Evolutionary conservation across 2,329 filamentous ascomycete genomes (phyloP), one percentile per base, ranked within the genome.

Genomic region (Colletotrichum coccodes): DNA sequence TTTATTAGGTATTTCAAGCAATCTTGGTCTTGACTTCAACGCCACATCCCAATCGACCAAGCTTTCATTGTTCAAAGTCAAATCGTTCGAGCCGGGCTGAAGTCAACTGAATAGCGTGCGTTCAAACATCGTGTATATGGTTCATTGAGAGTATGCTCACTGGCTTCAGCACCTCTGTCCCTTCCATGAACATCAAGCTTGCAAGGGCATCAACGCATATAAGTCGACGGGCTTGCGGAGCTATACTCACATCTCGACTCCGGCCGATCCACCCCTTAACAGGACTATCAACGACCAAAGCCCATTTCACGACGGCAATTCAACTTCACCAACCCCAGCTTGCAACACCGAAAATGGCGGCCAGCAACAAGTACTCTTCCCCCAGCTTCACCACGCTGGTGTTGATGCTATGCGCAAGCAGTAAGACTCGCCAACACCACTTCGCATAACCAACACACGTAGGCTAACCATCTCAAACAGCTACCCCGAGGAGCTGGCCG

Each of bases 401-500:
- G 57, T 91, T 97, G 65, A 85, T 74, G 91, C 93, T 11, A 95
- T 97, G 92, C 89, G 88, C 76, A 91, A 88, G 78, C 84, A 97
- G 91, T 95, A 82, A 78, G 91, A 83, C 59, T 30, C 36, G 46
- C n/a, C 34, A 42, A 4, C 44, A 40, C 23, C 49, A 9, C 47
- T n/a, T n/a, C 9, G 23, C 14, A 58, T 16, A 26, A 26, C 16
- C 32, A 30, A n/a, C 32, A 30, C 16, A 44, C 40, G 34, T 32
- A n/a, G 7, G 30, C 53, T 62, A n/a, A 72, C 40, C 21, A 58
- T 26, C 36, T 12, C 6, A 3, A 49, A 8, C 57, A 96, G 94
- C 68, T 99, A 97, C 78, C 96, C 96, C 0, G 94, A 97, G 77
- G 90, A 90, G 69, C 85, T 98, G 47, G 96, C 96, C 11, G 96